A percentile compares a stretch with the other conserved stretches of the same genome.
phyloP scores from a whole-genome alignment of 331 rosid genomes.

The Pyrus hybrid region DNA sequence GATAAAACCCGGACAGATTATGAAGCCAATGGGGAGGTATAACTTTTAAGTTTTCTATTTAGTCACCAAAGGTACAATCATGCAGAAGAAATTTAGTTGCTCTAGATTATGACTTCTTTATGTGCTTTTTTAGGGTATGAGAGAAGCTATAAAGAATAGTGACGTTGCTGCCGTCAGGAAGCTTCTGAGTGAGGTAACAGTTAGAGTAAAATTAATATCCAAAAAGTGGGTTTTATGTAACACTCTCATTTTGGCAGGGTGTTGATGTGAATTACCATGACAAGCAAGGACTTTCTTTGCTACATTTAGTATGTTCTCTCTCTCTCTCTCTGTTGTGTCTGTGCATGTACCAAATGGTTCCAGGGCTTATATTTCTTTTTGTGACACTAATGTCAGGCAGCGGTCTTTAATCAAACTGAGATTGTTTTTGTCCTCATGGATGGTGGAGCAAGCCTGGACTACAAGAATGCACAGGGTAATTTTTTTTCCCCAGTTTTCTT shows the following conservation, averaged over 20 bases:
- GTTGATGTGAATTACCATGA: constrained; percentile 91
- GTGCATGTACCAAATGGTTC: not conserved
- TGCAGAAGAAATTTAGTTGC: constrained; percentile 10
- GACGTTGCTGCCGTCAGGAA: constrained; percentile 71
- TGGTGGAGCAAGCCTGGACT: constrained; percentile 71
- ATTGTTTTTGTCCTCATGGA: constrained; percentile 89
- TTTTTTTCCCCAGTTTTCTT: constrained; percentile 11
- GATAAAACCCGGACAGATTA: constrained; percentile 42
- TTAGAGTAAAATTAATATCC: not conserved
- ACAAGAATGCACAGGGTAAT: constrained; percentile 93
- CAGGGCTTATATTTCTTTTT: not conserved
- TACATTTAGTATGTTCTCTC: constrained; percentile 67
- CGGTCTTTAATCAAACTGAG: constrained; percentile 92
- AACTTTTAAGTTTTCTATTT: constrained; percentile 6
- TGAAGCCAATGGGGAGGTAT: constrained; percentile 87
- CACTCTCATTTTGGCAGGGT: constrained; percentile 60
- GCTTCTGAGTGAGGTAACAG: constrained; percentile 68
- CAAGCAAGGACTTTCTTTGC: constrained; percentile 80
- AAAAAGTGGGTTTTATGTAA: constrained; percentile 11
- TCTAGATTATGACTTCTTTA: constrained; percentile 10
- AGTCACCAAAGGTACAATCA: constrained; percentile 2
- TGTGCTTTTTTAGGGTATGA: constrained; percentile 56
- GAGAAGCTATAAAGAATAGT: constrained; percentile 95
- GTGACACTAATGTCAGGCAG: constrained; percentile 50
- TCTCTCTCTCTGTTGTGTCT: constrained; percentile 1